These are phyloP conservation scores for Pulveroboletus sp. DNA, from an alignment of 1,284 basidiomycete genomes.

Conservation along the genomic window DNA sequence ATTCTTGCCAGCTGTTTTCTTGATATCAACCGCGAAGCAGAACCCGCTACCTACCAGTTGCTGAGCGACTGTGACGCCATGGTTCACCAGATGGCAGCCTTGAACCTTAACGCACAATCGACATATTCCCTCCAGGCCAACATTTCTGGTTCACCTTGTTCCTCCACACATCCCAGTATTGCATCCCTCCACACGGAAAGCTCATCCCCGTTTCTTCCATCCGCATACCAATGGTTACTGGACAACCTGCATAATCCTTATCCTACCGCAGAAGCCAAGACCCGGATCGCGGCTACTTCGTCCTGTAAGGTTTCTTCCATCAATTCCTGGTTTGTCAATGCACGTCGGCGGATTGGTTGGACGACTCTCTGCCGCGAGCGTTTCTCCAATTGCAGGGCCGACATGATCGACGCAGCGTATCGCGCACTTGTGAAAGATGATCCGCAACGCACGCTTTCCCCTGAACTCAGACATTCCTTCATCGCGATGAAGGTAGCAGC, in stretches of 20 bases:
- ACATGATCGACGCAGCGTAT: constrained; percentile 40
- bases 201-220: not conserved
- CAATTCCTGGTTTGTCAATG: constrained; percentile 47
- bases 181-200: accelerated
- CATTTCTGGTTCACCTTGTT: not conserved
- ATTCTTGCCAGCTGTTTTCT: constrained; percentile 9
- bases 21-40: not conserved
- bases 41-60: not conserved
- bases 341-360: constrained; percentile 52
- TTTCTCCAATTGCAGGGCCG: constrained; percentile 38
- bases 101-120: not conserved
- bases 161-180: not conserved
- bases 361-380: constrained; percentile 36
- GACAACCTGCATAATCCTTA: constrained; percentile 49
- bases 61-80: constrained; percentile 10
- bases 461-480: constrained; percentile 32
- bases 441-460: constrained; percentile 19
- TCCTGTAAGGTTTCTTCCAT: constrained; percentile 26
- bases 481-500: constrained; percentile 33
- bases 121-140: too few relatives aligned
- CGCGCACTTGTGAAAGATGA: constrained; percentile 36
- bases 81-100: constrained; percentile 1
- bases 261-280: constrained; percentile 34
- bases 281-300: constrained; percentile 9
- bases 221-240: constrained; percentile 35